Evolutionary conservation across 164 flowering plant species (phyloP), one percentile per base, ranked within the genome.

Genomic region (Warburgia ugandensis): DNA sequence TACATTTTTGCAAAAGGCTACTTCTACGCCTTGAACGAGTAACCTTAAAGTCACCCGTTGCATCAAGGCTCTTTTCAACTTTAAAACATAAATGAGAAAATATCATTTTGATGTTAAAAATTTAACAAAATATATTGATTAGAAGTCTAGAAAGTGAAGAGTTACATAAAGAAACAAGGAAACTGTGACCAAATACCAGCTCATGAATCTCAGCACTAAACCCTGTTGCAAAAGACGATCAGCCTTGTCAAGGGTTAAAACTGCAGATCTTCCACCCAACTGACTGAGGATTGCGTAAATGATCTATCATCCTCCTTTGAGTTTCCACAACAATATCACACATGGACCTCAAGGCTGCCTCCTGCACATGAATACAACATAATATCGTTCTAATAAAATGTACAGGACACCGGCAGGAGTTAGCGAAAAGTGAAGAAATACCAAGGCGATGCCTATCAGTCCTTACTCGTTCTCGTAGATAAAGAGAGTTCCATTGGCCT

Each of bases 251-350:
- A 92, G 95, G 59, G 88, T 92, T 42, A 92, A 55, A 65, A 92
- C 86, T 33, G 96, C 91, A 61, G 89, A 68, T 84, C 92, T 44
- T 92, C 99, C 66, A 92, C 59, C 83, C 86, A 43, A 92, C 89
- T 28, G 99, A 92, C 83, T 76, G 79, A 29, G 99, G 82, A 71
- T 92, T 92, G 39, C 84, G 85, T 33, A 92, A 65, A 66, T 92
- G 99, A 67, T 92, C 99, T 45, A 92, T 82, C 81, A 92, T 84
- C 28, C 99, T 86, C 47, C 99, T 97, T 1, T 95, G 99, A 59
- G 99, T 92, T 11, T 97, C 99, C 64, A 92, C 97, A 68, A 92
- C 91, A 75, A 92, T 78, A 71, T 92, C 97, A 21, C 95, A 95
- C 88, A 74, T 71, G 48, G 89, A 73, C 57, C 97, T 84, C 67